Base-by-base conservation (phyloP, 441 rosid species). In the Isatis lusitanica region DNA sequence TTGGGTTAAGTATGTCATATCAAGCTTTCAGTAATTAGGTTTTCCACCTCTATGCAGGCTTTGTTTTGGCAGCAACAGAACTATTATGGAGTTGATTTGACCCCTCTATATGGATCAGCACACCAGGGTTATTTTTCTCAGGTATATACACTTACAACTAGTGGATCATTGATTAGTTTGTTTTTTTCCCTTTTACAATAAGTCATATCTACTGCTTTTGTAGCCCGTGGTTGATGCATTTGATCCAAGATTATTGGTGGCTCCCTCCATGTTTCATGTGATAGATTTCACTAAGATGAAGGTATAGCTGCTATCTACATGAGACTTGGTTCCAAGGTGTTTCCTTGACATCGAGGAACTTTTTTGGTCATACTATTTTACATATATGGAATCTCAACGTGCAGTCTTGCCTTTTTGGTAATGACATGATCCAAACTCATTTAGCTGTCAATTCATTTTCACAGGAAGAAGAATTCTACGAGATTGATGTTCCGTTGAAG, bases 161-260 rank as follows among this genome's bases (percentile, higher is more conserved):
- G 16, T 61, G 28, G 39, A 51, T 68, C 48, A 42, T 16, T 68
- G 15, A 52, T 61, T 31, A 26, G 7, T 12, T 60, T 47, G 24
- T 38, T 68, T 10, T 74, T 6, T 36, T n/a, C 16, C 10, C 28
- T 61, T 42, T 67, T 13, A 60, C 55, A 40, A 4, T 30, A 15
- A 5, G 16, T 47, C 53, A 28, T 12, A 11, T 65, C 43, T 16
- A 56, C 42, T 53, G 56, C 70, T 71, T 33, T 33, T 73, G 56
- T 84, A 94, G 99, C 99, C 99, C 33, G 99, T 94, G 58, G 98
- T 94, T 65, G 99, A 94, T 89, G 97, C 99, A 55, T 94, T 92
- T 83, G 99, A 94, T 84, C 99, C 97, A 53, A 94, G 99, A 73
- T 78, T 94, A 75, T 84, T 94, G 85, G 94, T 92, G 78, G 92